These are phyloP conservation scores for Candida sp. DNA, from an alignment of 1,139 yeast species.

Conservation along the genomic window DNA sequence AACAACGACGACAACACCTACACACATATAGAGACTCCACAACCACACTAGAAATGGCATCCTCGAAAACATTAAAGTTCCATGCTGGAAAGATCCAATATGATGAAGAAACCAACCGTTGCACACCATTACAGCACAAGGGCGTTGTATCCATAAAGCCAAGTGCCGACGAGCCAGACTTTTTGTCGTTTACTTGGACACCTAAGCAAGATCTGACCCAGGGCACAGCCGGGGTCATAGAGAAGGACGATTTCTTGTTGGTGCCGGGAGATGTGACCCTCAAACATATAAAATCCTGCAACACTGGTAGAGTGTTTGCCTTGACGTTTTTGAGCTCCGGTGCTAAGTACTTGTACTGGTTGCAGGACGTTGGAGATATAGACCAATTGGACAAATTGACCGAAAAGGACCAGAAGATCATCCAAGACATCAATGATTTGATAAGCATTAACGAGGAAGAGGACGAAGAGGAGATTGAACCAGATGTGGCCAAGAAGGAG, in stretches of 20 bases:
- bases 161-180: constrained; percentile 56
- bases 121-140: constrained; percentile 78
- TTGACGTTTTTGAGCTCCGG: constrained; percentile 85
- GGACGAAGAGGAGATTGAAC: constrained; percentile 44
- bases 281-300: constrained; percentile 74
- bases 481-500: constrained; percentile 26
- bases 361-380: constrained; percentile 80
- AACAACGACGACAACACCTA: too few relatives aligned
- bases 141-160: constrained; percentile 74
- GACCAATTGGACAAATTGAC: constrained; percentile 66
- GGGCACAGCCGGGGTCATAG: constrained; percentile 37
- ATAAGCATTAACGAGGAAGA: constrained; percentile 49
- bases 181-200: constrained; percentile 47
- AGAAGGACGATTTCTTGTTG: constrained; percentile 72
- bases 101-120: constrained; percentile 69
- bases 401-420: constrained; percentile 60
- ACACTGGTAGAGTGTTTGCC: constrained; percentile 85
- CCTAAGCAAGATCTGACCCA: constrained; percentile 37
- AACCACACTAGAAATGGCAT: constrained; percentile 7
- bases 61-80: constrained; percentile 45
- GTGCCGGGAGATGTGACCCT: constrained; percentile 95
- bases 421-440: constrained; percentile 57
- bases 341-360: constrained; percentile 87
- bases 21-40: not conserved
- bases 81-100: constrained; percentile 88